Percentiles rank a stretch among this genome's conserved stretches.
Evolutionary conservation across 495 filamentous ascomycete species (phyloP).

Genomic region (Penicillium cinerascens): DNA sequence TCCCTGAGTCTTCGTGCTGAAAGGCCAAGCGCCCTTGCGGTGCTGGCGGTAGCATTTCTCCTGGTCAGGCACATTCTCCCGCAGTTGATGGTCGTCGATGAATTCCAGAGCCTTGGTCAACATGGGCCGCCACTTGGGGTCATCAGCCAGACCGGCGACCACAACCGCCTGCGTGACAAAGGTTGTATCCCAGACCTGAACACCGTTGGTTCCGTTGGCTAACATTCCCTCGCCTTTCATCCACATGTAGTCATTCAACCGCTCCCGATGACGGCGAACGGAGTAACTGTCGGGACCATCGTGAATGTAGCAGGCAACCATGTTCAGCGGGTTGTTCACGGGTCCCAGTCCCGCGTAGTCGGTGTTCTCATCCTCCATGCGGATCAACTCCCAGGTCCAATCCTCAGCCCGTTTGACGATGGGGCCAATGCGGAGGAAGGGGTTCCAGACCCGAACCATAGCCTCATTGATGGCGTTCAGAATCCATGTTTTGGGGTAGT

Average conservation of each 20-base stretch:
- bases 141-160: slow-evolving; percentile 72
- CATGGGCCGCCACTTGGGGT: slow-evolving; percentile 79
- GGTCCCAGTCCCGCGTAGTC: slow-evolving; percentile 83
- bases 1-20: slow-evolving; percentile 86
- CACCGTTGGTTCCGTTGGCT: slow-evolving; percentile 92
- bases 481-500: slow-evolving; percentile 85
- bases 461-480: slow-evolving; percentile 72
- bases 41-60: slow-evolving; percentile 84
- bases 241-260: slow-evolving; percentile 86
- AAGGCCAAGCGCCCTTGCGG: slow-evolving; percentile 92
- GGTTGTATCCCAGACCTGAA: slow-evolving; percentile 93
- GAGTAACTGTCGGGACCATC: slow-evolving; percentile 76
- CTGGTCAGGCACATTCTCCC: slow-evolving; percentile 76
- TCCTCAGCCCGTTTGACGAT: slow-evolving; percentile 66
- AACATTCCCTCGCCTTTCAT: slow-evolving; percentile 89
- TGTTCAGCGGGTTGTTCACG: slow-evolving; percentile 86
- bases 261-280: slow-evolving; percentile 73
- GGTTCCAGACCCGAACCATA: slow-evolving; percentile 74
- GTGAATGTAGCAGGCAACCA: slow-evolving; percentile 74
- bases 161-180: slow-evolving; percentile 80
- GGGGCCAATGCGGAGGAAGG: slow-evolving; percentile 58
- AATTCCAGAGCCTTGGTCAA: slow-evolving; percentile 79
- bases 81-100: slow-evolving; percentile 87
- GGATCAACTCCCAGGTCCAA: slow-evolving; percentile 72
- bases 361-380: slow-evolving; percentile 88